Base-by-base conservation (phyloP, 306 rosid genomes). In the Canavalia gladiata region DNA sequence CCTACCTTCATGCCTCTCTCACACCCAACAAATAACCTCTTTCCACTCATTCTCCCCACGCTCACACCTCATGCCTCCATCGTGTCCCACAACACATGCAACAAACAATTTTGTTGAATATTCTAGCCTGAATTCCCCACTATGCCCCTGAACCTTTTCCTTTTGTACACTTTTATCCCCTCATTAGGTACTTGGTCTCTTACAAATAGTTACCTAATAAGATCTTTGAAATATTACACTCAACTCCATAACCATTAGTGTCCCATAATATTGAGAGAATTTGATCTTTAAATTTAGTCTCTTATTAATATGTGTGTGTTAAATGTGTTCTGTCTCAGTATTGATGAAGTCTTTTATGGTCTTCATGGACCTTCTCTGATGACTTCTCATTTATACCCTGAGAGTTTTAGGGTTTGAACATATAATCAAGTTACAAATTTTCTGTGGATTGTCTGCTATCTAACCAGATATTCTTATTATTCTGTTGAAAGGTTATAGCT, bases 401-500 rank as follows among this genome's bases (percentile, higher is more conserved):
- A 77, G 81, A 47, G 31, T n/a, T 63, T 18, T 31, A 75, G 39
- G 35, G 52, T 13, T 51, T 8, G 63, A 47, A 28, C 13, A 4
- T 31, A 43, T 55, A 55, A 12, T 59, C 47, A 63, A 33, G 59
- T 18, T 34, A 18, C 12, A 29, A 46, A 6, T 42, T 76, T 37
- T 5, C 8, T 54, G 8, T 56, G 45, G 49, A 56, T 43, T 39
- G 60, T 50, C 64, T 49, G 63, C 62, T 46, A 13, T 49, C 75
- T 50, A 30, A 41, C 67, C 1, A 11, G 39, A 7, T 54, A 66
- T 31, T 18, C 42, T 73, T 64, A n/a, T 52, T 31, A 50, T 33
- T 81, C 25, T 74, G 7, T 31, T 31, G 7, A 55, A 72, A 25
- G 76, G 78, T 50, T 37, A 66, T 81, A 5, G 51, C 51, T 31